Evolutionary conservation across 2,329 filamentous ascomycete species (phyloP), one percentile per base, ranked within the genome.

Genomic region (Chrysoporthe puriensis): DNA sequence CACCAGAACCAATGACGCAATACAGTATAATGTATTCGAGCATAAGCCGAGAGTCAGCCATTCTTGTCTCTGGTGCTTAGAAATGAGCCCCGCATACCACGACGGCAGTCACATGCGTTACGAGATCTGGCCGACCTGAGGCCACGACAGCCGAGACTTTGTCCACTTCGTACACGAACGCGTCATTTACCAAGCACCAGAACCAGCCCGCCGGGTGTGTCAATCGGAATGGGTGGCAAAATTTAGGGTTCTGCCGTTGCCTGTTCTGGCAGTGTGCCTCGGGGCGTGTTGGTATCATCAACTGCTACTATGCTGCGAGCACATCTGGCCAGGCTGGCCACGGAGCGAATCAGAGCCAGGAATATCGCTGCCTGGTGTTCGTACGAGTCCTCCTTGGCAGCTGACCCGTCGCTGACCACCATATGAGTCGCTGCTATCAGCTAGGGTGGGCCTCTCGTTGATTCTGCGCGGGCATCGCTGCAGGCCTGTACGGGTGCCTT

Each of bases 391-490:
- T 5, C 32, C 21, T 32, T 32, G 50, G 50, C 50, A 26, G 50
- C 50, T 34, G 50, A 54, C 21, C 3, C 6, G 6, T 42, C 9
- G 36, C 57, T 43, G n/a, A 60, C 42, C 34, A 43, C 57, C 57
- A 26, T 43, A 44, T 42, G 57, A 60, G 57, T 60, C 57, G 18
- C 13, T 43, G 36, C 40, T 60, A n/a, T 40, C n/a, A 40, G 57
- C 57, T 32, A 40, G 18, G 6, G 18, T 60, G 57, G 36, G 57
- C 26, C 26, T 16, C 46, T 21, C 46, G 46, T 21, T 26, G 50
- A 7, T 14, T 32, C 32, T 13, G 32, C 21, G 40, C 16, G 57
- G 36, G 14, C 57, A 44, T 21, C n/a, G 34, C n/a, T 60, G 57
- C 57, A 14, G 26, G 40, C 36, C 16, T 34, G n/a, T 2, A 58